A percentile compares a stretch with the other conserved stretches of the same genome.
phyloP scores from a whole-genome alignment of 2,329 filamentous ascomycete genomes.

The Trichoderma sp. region DNA sequence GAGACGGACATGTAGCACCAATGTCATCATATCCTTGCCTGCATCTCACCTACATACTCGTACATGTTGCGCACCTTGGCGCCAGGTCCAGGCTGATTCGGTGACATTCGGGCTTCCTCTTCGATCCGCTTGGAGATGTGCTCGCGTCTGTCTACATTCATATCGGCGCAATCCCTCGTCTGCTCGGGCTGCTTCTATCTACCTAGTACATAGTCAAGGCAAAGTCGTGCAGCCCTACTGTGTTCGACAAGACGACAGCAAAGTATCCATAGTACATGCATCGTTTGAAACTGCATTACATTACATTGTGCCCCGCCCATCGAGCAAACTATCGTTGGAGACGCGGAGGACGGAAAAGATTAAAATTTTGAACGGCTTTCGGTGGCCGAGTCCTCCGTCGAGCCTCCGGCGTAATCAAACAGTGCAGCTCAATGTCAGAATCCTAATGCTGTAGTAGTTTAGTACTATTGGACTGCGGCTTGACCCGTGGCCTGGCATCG shows the following conservation, averaged over 20 bases:
- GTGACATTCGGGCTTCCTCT: neutral
- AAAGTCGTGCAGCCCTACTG: neutral
- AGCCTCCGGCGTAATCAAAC: neutral
- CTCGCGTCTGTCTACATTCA: neutral
- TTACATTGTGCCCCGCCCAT: neutral
- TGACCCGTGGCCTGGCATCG: neutral
- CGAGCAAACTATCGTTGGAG: neutral
- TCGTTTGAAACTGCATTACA: neutral
- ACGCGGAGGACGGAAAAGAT: neutral
- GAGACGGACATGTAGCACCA: neutral
- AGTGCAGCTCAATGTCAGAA: neutral
- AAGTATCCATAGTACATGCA: neutral
- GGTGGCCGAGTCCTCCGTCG: neutral
- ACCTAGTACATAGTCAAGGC: neutral
- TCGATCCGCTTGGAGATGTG: neutral
- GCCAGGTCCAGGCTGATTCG: neutral
- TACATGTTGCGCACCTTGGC: neutral
- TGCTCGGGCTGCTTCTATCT: neutral
- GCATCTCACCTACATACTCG: neutral
- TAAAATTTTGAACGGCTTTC: neutral
- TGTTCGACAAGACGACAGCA: neutral
- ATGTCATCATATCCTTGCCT: neutral
- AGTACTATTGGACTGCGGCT: neutral
- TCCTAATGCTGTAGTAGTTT: neutral
- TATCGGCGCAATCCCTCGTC: neutral